phyloP scores from a whole-genome alignment of 768 basidiomycete genomes.

The Boletus sensibilis region DNA sequence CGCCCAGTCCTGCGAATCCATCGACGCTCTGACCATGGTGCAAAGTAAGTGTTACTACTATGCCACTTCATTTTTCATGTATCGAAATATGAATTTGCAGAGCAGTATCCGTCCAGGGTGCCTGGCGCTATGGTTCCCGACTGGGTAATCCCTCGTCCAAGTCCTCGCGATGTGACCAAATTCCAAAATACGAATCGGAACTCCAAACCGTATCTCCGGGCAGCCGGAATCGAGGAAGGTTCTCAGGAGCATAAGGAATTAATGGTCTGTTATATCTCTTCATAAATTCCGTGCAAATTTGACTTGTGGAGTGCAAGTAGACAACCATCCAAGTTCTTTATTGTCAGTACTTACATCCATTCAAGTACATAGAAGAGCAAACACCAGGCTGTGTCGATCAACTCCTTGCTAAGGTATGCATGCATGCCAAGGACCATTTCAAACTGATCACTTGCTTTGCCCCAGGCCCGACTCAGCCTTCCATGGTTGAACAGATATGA shows the following conservation, averaged over 20 bases:
- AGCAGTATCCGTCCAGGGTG: background rate
- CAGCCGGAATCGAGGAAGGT: background rate
- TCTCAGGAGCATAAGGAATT: constrained; percentile 13
- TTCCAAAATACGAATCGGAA: background rate
- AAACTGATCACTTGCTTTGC: background rate
- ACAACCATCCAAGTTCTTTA: constrained; percentile 5
- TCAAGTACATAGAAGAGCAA: constrained; percentile 22
- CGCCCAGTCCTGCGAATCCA: background rate
- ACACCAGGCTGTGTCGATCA: constrained; percentile 2
- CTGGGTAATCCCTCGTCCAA: constrained; percentile 5
- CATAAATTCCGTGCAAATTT: background rate
- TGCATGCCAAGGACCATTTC: background rate
- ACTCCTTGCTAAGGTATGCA: constrained; percentile 7
- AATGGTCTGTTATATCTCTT: background rate
- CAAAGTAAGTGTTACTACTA: background rate
- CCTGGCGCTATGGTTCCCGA: background rate
- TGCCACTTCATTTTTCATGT: background rate
- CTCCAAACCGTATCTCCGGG: background rate
- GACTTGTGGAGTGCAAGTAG: background rate
- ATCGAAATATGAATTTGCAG: background rate
- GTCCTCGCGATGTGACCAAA: background rate
- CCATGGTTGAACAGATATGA: constrained; percentile 24
- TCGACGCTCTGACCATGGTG: background rate
- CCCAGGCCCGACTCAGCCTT: constrained; percentile 8
- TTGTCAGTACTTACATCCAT: constrained; percentile 5